Base-by-base conservation (phyloP, 2,329 filamentous ascomycete species). In the Fusarium sp. region DNA sequence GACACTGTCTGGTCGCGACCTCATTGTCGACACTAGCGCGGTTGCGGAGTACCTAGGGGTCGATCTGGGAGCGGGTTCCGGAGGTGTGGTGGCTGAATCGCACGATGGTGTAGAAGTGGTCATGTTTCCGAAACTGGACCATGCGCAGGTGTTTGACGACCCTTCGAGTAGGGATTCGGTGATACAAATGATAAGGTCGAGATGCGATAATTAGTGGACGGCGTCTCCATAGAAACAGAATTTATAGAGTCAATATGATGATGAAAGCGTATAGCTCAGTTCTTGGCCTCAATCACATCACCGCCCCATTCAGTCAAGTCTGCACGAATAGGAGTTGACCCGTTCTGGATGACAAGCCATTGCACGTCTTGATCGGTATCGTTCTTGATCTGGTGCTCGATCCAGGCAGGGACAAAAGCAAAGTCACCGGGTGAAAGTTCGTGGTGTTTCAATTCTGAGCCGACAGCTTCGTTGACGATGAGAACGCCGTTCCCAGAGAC, bases 321-420 rank as follows among this genome's bases (percentile, higher is more conserved):
- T 26, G 88, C 87, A 7, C 91, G 88, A 3, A 88, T 83, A 0
- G 90, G 90, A 57, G 83, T 82, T 4, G 85, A 76, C 1, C 90
- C 91, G 68, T 86, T 88, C 22, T 90, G 84, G 7, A 89, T 87
- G 44, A 93, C 85, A 13, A 92, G 85, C 88, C 90, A 92, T 38
- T 88, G 85, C 3, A 91, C 80, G 46, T 91, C 88, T 50, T 74
- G 77, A 43, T 89, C 87, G 2, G 85, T 85, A 38, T 92, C 86
- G 72, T 93, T 93, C 20, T 90, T 81, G 55, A 90, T 85, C 76
- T 92, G 90, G 78, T 93, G 90, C 76, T 93, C 90, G 1, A 88
- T 87, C 83, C 86, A 92, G 0, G 90, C 87, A 1, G 91, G 91
- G 14, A 93, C 86, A 56, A 92, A 84, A 5, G 90, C 90, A 77